A percentile compares a stretch with the other conserved stretches of the same genome.
phyloP scores from a whole-genome alignment of 208 protist species.

The Wallacemonas sp. region DNA sequence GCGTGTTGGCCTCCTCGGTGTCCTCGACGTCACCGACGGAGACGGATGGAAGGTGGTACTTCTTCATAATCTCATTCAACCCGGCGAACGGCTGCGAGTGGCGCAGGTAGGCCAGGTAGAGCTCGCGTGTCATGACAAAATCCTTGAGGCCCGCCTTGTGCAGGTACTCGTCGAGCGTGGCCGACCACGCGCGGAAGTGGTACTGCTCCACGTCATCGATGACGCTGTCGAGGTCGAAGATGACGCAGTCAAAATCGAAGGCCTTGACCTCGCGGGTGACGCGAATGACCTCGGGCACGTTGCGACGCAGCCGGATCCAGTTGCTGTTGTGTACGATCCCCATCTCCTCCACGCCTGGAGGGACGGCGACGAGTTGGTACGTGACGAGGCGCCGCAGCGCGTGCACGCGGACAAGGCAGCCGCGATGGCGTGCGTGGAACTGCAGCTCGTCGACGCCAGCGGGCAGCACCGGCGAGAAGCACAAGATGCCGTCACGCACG shows the following conservation, averaged over 20 bases:
- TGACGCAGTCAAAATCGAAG: constrained; percentile 89
- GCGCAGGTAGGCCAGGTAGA: constrained; percentile 85
- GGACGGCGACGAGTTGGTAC: constrained; percentile 65
- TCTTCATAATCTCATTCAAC: constrained; percentile 64
- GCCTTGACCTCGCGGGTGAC: constrained; percentile 71
- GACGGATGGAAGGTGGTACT: constrained; percentile 43
- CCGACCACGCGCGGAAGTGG: constrained; percentile 87
- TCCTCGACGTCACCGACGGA: constrained; percentile 51
- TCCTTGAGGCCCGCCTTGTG: constrained; percentile 36
- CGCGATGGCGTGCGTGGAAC: constrained; percentile 72
- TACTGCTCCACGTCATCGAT: constrained; percentile 78
- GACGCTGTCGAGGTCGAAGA: constrained; percentile 89
- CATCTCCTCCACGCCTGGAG: constrained; percentile 43
- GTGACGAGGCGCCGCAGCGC: constrained; percentile 68
- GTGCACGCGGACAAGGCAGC: constrained; percentile 72
- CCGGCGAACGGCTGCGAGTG: constrained; percentile 68
- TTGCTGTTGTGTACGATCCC: constrained; percentile 77
- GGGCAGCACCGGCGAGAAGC: constrained; percentile 82
- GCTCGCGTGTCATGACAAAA: constrained; percentile 66
- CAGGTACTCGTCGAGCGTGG: constrained; percentile 74
- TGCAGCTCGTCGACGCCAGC: constrained; percentile 78
- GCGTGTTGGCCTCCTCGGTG: constrained; percentile 42
- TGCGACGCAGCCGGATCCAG: constrained; percentile 59
- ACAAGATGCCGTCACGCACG: constrained; percentile 60
- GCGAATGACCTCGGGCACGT: constrained; percentile 61